Evolutionary conservation across 2,329 filamentous ascomycete species (phyloP).

Genomic region (Cordyceps cicadae): DNA sequence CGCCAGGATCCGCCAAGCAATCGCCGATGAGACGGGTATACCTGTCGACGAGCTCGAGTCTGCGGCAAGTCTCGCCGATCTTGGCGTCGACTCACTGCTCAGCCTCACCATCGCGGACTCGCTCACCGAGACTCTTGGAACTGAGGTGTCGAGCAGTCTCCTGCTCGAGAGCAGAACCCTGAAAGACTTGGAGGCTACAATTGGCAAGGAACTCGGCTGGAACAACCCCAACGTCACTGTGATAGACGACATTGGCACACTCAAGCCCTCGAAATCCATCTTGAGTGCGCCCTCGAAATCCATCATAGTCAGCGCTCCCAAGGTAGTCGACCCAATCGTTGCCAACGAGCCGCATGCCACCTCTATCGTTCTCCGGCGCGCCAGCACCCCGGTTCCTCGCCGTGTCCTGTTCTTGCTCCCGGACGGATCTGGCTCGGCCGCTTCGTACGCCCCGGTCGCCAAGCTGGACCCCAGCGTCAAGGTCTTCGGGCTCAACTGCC

Average conservation of each 20-base stretch:
- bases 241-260: not conserved
- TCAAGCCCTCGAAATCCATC: not conserved
- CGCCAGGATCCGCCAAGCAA: not conserved
- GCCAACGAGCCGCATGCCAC: slow-evolving; percentile 14
- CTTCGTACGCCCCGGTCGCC: slow-evolving; percentile 18
- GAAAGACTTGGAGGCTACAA: not conserved
- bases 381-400: not conserved
- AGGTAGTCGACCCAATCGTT: not conserved
- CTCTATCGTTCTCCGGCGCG: slow-evolving; percentile 19
- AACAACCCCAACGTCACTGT: not conserved
- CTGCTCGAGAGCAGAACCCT: not conserved
- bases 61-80: slow-evolving; percentile 1
- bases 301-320: not conserved
- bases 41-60: not conserved
- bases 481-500: slow-evolving; percentile 25
- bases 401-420: slow-evolving; percentile 20
- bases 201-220: not conserved
- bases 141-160: not conserved
- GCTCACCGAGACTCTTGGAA: slow-evolving; percentile 5
- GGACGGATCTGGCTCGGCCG: slow-evolving; percentile 23
- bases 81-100: slow-evolving; percentile 12
- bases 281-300: not conserved
- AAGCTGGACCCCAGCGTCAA: not conserved
- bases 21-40: slow-evolving; percentile 13
- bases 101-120: slow-evolving; percentile 9